Evolutionary conservation across 768 basidiomycete species (phyloP), one percentile per base, ranked within the genome.

Genomic region (Tylopilus felleus): DNA sequence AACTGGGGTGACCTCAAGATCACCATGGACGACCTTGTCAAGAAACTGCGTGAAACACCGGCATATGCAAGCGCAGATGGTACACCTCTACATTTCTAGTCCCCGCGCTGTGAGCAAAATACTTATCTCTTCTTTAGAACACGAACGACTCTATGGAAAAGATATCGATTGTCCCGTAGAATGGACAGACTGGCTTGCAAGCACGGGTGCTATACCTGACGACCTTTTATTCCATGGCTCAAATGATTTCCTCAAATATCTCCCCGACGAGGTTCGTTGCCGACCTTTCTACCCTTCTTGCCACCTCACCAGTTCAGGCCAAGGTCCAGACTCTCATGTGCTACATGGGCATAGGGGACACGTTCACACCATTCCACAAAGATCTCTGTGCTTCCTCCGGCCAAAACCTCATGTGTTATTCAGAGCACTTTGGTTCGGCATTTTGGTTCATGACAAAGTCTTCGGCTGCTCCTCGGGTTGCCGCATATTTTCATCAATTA

Each of bases 361-460:
- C 91, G 0, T 91, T 82, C 66, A 93, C 91, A 0, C 85, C 90
- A 1, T 86, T 82, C 52, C 91, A 93, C 65, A 93, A 92, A 65
- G 90, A 93, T 69, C 77, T 86, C 0, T 93, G 90, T 61, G 89
- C 81, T 1, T 91, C 89, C 4, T 85, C 86, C 7, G 90, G 91
- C 10, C 90, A 93, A 51, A 93, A 93, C 64, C 72, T 93, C 21
- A 93, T 93, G 90, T 86, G 85, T 62, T 86, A 87, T 65, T 81
- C 90, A 0, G 87, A 90, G 64, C 71, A 82, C 22, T 77, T 71
- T 38, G 89, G 85, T 0, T 86, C 84, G 1, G 85, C 90, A 1
- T 89, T 84, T 64, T 93, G 90, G 91, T 92, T 93, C 70, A 90
- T 93, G 87, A 90, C 91, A 2, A 73, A 77, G 55, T 76, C 81